Evolutionary conservation across 768 basidiomycete genomes (phyloP).

Genomic region (Leccinum disarticulatum): DNA sequence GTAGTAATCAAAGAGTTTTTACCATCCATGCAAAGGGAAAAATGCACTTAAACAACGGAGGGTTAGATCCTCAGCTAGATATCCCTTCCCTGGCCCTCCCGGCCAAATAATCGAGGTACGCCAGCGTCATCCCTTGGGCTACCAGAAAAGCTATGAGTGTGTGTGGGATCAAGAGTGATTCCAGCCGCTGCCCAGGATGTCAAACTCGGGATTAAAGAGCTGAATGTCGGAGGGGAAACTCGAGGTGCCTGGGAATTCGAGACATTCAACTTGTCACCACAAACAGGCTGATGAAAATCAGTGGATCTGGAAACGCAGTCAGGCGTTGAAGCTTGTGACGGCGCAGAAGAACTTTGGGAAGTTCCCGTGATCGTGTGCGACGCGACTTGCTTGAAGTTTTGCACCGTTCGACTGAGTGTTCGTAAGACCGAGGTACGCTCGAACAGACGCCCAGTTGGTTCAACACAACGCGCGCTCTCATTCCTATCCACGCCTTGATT

Average conservation of each 20-base stretch:
- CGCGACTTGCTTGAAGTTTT: conserved; percentile 43
- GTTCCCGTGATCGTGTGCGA: conserved; percentile 30
- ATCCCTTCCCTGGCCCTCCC: conserved; percentile 27
- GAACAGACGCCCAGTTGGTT: conserved; percentile 31
- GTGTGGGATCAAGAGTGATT: conserved; percentile 19
- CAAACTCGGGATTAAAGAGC: conserved; percentile 33
- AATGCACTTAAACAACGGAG: not conserved
- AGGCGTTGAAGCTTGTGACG: conserved; percentile 11
- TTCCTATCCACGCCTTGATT: conserved; percentile 44
- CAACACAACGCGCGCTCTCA: not conserved
- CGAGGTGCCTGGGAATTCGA: conserved; percentile 24
- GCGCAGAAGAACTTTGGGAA: conserved; percentile 7
- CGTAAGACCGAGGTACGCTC: conserved; percentile 51
- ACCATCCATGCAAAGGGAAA: not conserved
- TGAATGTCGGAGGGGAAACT: conserved; percentile 21
- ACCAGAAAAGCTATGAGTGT: conserved; percentile 7
- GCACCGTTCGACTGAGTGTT: conserved; percentile 53
- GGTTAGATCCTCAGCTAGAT: conserved; percentile 16
- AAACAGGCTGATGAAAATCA: conserved; percentile 1
- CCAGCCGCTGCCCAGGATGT: conserved; percentile 36
- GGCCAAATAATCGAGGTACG: conserved; percentile 26
- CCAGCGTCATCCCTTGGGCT: conserved; percentile 20
- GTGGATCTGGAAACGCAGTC: conserved; percentile 6
- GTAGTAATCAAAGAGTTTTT: conserved; percentile 3
- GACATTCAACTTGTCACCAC: conserved; percentile 7